These are phyloP conservation scores for Entomortierella lignicola DNA, from an alignment of 192 early-diverging fungal genomes.

Conservation along the genomic window DNA sequence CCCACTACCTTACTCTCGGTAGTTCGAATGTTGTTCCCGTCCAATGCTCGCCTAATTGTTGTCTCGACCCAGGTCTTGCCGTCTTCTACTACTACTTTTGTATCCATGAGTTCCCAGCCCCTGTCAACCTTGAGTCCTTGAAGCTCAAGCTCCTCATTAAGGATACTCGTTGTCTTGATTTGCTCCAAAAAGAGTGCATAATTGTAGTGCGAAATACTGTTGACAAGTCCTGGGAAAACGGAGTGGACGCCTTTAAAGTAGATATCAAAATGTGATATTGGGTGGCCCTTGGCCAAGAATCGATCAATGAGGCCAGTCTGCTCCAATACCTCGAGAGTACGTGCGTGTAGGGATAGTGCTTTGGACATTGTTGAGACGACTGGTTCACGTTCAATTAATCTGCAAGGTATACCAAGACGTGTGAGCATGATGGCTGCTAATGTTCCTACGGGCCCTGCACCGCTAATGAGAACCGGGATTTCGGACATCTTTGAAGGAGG, in stretches of 20 bases:
- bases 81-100: constrained; percentile 27
- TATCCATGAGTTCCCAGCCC: constrained; percentile 49
- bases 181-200: constrained; percentile 46
- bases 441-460: constrained; percentile 51
- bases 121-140: constrained; percentile 24
- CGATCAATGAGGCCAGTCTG: constrained; percentile 30
- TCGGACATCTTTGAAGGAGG: constrained; percentile 1
- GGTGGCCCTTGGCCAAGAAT: constrained; percentile 32
- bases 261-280: constrained; percentile 31
- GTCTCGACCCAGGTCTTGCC: constrained; percentile 32
- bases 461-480: constrained; percentile 47
- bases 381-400: constrained; percentile 41
- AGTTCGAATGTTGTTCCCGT: constrained; percentile 15
- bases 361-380: constrained; percentile 25
- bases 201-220: constrained; percentile 47
- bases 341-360: constrained; percentile 43
- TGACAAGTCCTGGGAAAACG: constrained; percentile 21
- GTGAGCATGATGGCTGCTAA: constrained; percentile 45
- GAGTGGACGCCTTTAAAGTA: constrained; percentile 27
- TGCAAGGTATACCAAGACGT: constrained; percentile 24
- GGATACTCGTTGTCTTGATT: constrained; percentile 24
- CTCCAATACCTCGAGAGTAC: constrained; percentile 52
- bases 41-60: constrained; percentile 30
- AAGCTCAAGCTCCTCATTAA: constrained; percentile 28
- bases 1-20: constrained; percentile 40